Evolutionary conservation across 176 grass and related monocot genomes (phyloP), one percentile per base, ranked within the genome.

Genomic region (Paspalum notatum): DNA sequence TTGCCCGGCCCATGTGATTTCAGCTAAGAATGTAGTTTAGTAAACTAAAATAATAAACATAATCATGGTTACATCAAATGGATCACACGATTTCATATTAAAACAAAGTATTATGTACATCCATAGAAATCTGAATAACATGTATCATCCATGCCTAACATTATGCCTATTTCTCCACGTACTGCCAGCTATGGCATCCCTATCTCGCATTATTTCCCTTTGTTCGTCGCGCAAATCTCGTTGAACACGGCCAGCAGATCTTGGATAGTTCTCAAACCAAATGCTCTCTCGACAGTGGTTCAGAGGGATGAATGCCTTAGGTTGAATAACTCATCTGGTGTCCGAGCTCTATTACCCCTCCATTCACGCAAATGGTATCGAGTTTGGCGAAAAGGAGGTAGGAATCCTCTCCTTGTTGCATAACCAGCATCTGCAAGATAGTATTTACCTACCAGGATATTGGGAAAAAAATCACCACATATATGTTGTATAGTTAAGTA

Each of bases 311-410:
- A 45, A 5, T 84, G 71, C 8, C 48, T 46, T 9, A 59, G 32
- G 17, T 69, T 75, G 25, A 77, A 84, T 45, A 84, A 40, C 20
- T 84, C 72, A 12, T 84, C 17, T 15, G 47, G 24, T 9, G 60
- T 58, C 16, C 7, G 5, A 15, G 74, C 16, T 8, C 17, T 60
- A 62, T 46, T 45, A 21, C 26, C 32, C 24, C 2, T 45, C 42
- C 26, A 83, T 50, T 83, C 58, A 32, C 26, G 25, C 69, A 83
- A 73, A 62, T 83, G 68, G 38, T 83, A 74, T 15, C 18, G 56
- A 39, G 53, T 61, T 69, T 58, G 42, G 12, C 12, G 8, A n/a
- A 32, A 68, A 17, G 45, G 41, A 46, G 76, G 76, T 37, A 78
- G 27, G 8, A 79, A 66, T n/a, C n/a, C n/a, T n/a, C n/a, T n/a